phyloP scores from a whole-genome alignment of 441 rosid genomes.

The Biscutella laevigata region DNA sequence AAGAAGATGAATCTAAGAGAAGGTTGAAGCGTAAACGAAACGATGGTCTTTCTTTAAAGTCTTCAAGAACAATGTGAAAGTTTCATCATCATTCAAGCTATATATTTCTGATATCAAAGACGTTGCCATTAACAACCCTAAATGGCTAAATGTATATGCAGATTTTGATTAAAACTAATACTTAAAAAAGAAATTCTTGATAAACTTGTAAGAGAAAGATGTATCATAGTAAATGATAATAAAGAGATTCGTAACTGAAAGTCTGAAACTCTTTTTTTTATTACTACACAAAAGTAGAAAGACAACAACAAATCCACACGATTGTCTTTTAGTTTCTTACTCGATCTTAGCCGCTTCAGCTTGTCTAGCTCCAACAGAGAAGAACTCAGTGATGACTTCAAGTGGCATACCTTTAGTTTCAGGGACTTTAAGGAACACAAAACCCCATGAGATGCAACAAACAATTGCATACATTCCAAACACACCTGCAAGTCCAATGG shows the following conservation, averaged over 20 bases:
- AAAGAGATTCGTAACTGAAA: constrained; percentile 9
- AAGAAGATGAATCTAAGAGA: constrained; percentile 39
- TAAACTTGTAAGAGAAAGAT: neutral
- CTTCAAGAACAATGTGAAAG: constrained; percentile 7
- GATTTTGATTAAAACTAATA: constrained; percentile 10
- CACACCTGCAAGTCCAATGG: constrained; percentile 70
- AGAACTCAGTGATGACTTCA: constrained; percentile 90
- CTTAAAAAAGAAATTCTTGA: constrained; percentile 8
- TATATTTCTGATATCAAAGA: neutral
- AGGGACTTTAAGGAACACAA: constrained; percentile 80
- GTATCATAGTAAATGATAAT: neutral
- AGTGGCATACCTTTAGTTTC: constrained; percentile 99
- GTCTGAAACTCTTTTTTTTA: constrained; percentile 15
- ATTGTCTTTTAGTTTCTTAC: constrained; percentile 24
- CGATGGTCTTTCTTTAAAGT: constrained; percentile 22
- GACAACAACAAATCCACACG: constrained; percentile 21
- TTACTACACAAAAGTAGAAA: constrained; percentile 38
- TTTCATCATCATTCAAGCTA: constrained; percentile 1
- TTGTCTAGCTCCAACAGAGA: constrained; percentile 76
- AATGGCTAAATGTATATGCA: no score
- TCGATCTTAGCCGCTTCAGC: constrained; percentile 42
- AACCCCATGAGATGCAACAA: constrained; percentile 50
- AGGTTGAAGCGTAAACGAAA: constrained; percentile 59
- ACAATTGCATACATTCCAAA: constrained; percentile 66
- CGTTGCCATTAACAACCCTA: no score